These are phyloP conservation scores for Aspergillus novoparasiticus DNA, from an alignment of 2,329 filamentous ascomycete genomes.

Conservation along the genomic window DNA sequence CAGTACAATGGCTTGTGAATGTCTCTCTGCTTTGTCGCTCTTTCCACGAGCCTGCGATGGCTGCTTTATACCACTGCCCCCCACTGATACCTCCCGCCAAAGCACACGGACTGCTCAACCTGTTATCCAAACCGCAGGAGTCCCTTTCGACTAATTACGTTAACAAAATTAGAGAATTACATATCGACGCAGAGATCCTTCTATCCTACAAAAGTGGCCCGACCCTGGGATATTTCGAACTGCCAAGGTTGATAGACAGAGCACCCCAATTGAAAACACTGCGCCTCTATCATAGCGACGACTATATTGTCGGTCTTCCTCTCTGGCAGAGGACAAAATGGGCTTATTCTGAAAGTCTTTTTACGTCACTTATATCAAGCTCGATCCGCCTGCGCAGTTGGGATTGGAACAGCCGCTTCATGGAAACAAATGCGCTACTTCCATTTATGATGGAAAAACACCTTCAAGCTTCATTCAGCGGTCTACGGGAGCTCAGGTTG, in stretches of 20 bases:
- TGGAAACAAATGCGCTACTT: slow-evolving; percentile 38
- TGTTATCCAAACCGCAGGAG: slow-evolving; percentile 58
- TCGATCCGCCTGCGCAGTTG: slow-evolving; percentile 52
- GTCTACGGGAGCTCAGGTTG: slow-evolving; percentile 38
- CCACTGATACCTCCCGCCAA: slow-evolving; percentile 60
- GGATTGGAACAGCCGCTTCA: slow-evolving; percentile 59
- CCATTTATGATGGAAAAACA: slow-evolving; percentile 59
- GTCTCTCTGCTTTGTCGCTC: slow-evolving; percentile 63
- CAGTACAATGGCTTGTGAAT: slow-evolving; percentile 63
- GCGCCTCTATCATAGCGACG: slow-evolving; percentile 70
- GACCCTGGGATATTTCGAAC: slow-evolving; percentile 56
- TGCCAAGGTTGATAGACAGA: slow-evolving; percentile 61
- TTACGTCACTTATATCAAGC: slow-evolving; percentile 61
- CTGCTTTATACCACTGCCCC: slow-evolving; percentile 70
- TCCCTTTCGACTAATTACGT: slow-evolving; percentile 64
- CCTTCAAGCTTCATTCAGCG: slow-evolving; percentile 55
- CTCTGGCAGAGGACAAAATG: slow-evolving; percentile 55
- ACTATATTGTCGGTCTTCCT: slow-evolving; percentile 48
- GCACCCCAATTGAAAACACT: slow-evolving; percentile 70
- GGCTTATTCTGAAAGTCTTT: slow-evolving; percentile 68
- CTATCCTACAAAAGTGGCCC: slow-evolving; percentile 57
- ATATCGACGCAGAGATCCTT: slow-evolving; percentile 65
- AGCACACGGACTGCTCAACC: slow-evolving; percentile 50
- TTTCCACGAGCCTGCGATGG: slow-evolving; percentile 73
- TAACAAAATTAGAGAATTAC: slow-evolving; percentile 69